A percentile compares a stretch with the other conserved stretches of the same genome.
These are phyloP conservation scores for Diaporthe helianthi DNA, from an alignment of 2,329 filamentous ascomycete species.

Conservation along the genomic window DNA sequence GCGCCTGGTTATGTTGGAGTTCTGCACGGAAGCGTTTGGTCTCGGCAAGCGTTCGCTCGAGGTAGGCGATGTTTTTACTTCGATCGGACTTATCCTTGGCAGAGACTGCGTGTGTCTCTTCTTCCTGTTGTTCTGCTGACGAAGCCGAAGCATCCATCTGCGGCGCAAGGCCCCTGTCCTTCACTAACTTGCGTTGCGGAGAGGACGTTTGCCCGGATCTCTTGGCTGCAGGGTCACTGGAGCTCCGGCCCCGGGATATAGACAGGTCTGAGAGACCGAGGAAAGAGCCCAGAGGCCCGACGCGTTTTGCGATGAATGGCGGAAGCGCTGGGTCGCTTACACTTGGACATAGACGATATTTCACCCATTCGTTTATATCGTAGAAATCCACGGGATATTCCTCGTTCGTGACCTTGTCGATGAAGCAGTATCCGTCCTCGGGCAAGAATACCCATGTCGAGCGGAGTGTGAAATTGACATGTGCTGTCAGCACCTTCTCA, in stretches of 20 bases:
- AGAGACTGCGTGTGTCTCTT: constrained; percentile 26
- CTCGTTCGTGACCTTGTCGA: constrained; percentile 81
- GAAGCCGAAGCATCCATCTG: constrained; percentile 51
- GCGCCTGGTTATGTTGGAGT: constrained; percentile 65
- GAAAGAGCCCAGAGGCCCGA: constrained; percentile 52
- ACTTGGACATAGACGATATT: constrained; percentile 79
- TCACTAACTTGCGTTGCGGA: constrained; percentile 42
- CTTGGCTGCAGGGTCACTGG: constrained; percentile 46
- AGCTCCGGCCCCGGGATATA: constrained; percentile 51
- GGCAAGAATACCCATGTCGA: constrained; percentile 87
- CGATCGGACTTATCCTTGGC: constrained; percentile 53
- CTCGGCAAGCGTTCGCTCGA: constrained; percentile 75
- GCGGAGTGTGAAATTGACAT: constrained; percentile 90
- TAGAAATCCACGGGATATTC: constrained; percentile 87
- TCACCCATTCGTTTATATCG: constrained; percentile 78
- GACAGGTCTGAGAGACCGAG: constrained; percentile 55
- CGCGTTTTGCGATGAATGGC: constrained; percentile 50
- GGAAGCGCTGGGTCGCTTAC: constrained; percentile 70
- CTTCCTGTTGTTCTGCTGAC: constrained; percentile 40
- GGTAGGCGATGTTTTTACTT: constrained; percentile 65
- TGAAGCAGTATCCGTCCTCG: constrained; percentile 85
- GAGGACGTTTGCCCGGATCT: constrained; percentile 38
- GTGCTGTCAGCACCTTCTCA: constrained; percentile 86
- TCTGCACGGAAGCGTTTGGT: constrained; percentile 79
- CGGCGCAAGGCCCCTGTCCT: constrained; percentile 51